A percentile compares a stretch with the other conserved stretches of the same genome.
phyloP scores from a whole-genome alignment of 805 yeast species.

The Candida dajiaensis region DNA sequence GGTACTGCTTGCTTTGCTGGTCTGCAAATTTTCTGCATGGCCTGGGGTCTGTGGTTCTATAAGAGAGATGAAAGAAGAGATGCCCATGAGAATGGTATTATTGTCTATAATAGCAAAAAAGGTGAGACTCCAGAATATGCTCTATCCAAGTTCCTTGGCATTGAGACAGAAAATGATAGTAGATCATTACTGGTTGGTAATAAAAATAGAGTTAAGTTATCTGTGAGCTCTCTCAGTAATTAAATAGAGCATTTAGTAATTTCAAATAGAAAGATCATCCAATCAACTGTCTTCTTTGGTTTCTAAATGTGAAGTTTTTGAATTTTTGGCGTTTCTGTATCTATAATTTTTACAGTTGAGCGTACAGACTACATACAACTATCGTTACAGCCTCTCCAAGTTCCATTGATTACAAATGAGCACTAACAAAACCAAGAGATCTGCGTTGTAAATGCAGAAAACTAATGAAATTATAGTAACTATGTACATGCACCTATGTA shows the following conservation, averaged over 20 bases:
- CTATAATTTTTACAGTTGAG: too few species aligned
- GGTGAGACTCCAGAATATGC: conserved; percentile 18
- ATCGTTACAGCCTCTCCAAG: too few species aligned
- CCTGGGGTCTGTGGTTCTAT: conserved; percentile 27
- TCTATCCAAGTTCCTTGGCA: not conserved
- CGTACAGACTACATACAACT: too few species aligned
- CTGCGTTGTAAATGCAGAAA: too few species aligned
- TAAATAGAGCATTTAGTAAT: not conserved
- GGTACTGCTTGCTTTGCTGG: conserved; percentile 34
- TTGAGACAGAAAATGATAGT: not conserved
- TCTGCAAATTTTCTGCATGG: conserved; percentile 21
- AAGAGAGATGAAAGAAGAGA: conserved; percentile 33
- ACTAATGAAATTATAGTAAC: too few species aligned
- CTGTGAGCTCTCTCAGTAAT: not conserved
- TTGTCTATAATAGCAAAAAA: conserved; percentile 22
- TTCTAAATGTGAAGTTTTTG: too few species aligned
- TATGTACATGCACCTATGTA: too few species aligned
- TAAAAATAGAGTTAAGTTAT: not conserved
- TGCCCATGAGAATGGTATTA: conserved; percentile 33
- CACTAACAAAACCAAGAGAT: too few species aligned
- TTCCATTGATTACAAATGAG: too few species aligned
- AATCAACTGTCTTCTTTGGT: too few species aligned
- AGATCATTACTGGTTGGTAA: not conserved
- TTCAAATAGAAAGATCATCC: too few species aligned
- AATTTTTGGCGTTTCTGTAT: too few species aligned